Evolutionary conservation across 495 filamentous ascomycete species (phyloP).

Genomic region (Daldinia caldariorum): DNA sequence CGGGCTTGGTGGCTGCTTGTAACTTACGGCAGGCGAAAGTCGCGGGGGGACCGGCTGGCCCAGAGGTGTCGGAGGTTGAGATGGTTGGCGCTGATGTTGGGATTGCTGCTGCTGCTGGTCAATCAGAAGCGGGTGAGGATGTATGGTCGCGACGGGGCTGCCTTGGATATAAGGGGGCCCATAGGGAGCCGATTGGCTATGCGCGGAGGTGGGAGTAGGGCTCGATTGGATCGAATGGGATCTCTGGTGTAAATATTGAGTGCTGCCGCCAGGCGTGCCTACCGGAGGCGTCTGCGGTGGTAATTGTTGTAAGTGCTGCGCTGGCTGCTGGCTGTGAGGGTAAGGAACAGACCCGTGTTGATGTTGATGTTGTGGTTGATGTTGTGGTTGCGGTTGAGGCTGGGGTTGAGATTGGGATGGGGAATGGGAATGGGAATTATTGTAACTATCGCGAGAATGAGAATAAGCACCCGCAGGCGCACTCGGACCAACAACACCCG

Average conservation of each 20-base stretch:
- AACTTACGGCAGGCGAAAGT: slow-evolving; percentile 50
- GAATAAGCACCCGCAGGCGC: slow-evolving; percentile 56
- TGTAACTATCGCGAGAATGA: slow-evolving; percentile 59
- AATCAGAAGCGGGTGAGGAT: slow-evolving; percentile 54
- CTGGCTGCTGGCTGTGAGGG: slow-evolving; percentile 36
- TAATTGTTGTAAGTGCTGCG: slow-evolving; percentile 57
- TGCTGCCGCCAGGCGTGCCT: slow-evolving; percentile 55
- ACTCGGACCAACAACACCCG: slow-evolving; percentile 46
- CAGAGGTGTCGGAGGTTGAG: slow-evolving; percentile 66
- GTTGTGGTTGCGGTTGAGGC: background rate
- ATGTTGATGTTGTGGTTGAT: background rate
- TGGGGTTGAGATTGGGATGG: slow-evolving; percentile 4
- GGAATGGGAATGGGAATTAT: slow-evolving; percentile 47
- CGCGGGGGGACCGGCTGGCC: slow-evolving; percentile 60
- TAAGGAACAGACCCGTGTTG: slow-evolving; percentile 10
- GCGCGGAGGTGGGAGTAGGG: slow-evolving; percentile 66
- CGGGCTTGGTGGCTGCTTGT: slow-evolving; percentile 61
- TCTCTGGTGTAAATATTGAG: slow-evolving; percentile 56
- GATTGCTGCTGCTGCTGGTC: slow-evolving; percentile 52
- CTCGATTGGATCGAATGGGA: slow-evolving; percentile 63
- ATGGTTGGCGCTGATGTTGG: slow-evolving; percentile 58
- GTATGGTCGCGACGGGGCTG: slow-evolving; percentile 61
- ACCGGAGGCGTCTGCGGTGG: slow-evolving; percentile 64
- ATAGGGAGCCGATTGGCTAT: slow-evolving; percentile 62
- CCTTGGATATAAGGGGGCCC: slow-evolving; percentile 60